A percentile compares a stretch with the other conserved stretches of the same genome.
These are phyloP conservation scores for Limnanthes douglasii DNA, from an alignment of 345 rosid genomes.

Conservation along the genomic window DNA sequence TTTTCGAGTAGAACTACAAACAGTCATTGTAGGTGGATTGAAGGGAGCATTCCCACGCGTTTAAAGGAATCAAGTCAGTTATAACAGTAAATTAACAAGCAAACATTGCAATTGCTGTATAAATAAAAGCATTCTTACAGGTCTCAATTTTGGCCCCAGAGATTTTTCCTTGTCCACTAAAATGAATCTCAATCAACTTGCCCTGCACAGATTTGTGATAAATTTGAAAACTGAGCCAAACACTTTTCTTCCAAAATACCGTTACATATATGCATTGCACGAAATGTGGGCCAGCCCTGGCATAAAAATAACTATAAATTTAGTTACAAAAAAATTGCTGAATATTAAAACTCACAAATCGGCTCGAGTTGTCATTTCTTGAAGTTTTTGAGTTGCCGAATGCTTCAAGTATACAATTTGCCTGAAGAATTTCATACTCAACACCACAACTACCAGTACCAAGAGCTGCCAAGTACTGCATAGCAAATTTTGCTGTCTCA, in stretches of 20 bases:
- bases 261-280: too few species aligned
- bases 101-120: conserved; percentile 6
- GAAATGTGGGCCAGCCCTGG: too few species aligned
- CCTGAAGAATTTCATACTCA: conserved; percentile 49
- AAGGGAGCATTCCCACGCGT: conserved; percentile 7
- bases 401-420: conserved; percentile 75
- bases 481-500: conserved; percentile 84
- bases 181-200: conserved; percentile 76
- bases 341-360: conserved; percentile 58
- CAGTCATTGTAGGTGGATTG: conserved; percentile 9
- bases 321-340: not conserved
- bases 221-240: conserved; percentile 3
- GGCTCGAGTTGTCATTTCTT: conserved; percentile 78
- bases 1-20: conserved; percentile 74
- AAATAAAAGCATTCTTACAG: conserved; percentile 32
- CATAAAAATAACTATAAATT: conserved; percentile 1
- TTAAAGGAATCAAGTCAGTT: conserved; percentile 15
- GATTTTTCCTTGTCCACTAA: conserved; percentile 63
- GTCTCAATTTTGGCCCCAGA: conserved; percentile 79
- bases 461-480: conserved; percentile 84
- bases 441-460: conserved; percentile 71
- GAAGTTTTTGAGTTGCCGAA: conserved; percentile 97
- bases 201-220: conserved; percentile 45
- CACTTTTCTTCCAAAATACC: too few species aligned
- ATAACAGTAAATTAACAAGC: too few species aligned